A percentile compares a stretch with the other conserved stretches of the same genome.
Evolutionary conservation across 2,329 filamentous ascomycete species (phyloP).

Genomic region (Orbilia blumenaviensis): DNA sequence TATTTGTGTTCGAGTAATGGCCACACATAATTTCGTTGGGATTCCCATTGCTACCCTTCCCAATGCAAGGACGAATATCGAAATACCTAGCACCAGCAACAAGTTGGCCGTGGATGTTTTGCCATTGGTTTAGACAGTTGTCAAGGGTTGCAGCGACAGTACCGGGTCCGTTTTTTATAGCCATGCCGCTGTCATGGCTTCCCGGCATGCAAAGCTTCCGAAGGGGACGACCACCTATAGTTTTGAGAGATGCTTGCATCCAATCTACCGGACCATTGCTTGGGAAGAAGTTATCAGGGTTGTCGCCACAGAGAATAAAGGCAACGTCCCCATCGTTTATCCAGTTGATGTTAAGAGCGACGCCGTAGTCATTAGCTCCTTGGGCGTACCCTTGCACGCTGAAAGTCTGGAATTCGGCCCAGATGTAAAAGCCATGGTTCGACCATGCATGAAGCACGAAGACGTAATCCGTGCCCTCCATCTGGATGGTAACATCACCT

Average conservation of each 20-base stretch:
- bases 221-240: slow-evolving; percentile 61
- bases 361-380: slow-evolving; percentile 5
- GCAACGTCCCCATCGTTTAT: slow-evolving; percentile 60
- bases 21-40: slow-evolving; percentile 61
- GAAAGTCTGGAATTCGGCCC: slow-evolving; percentile 20
- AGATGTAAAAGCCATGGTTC: slow-evolving; percentile 4
- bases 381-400: slow-evolving; percentile 7
- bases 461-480: slow-evolving; percentile 1
- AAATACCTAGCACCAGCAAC: slow-evolving; percentile 64
- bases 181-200: slow-evolving; percentile 66
- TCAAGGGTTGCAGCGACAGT: slow-evolving; percentile 61
- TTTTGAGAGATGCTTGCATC: slow-evolving; percentile 62
- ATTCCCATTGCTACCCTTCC: slow-evolving; percentile 56
- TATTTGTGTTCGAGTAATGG: slow-evolving; percentile 61
- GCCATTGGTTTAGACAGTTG: slow-evolving; percentile 64
- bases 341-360: slow-evolving; percentile 59
- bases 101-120: slow-evolving; percentile 64
- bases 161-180: slow-evolving; percentile 60
- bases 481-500: slow-evolving; percentile 8
- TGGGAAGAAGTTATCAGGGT: slow-evolving; percentile 60
- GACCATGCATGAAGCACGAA: slow-evolving; percentile 21
- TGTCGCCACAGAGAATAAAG: slow-evolving; percentile 60
- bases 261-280: slow-evolving; percentile 60
- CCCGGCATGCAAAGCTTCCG: slow-evolving; percentile 65
- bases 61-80: slow-evolving; percentile 64